phyloP scores from a whole-genome alignment of 306 rosid genomes.

The Echinosophora koreensis region DNA sequence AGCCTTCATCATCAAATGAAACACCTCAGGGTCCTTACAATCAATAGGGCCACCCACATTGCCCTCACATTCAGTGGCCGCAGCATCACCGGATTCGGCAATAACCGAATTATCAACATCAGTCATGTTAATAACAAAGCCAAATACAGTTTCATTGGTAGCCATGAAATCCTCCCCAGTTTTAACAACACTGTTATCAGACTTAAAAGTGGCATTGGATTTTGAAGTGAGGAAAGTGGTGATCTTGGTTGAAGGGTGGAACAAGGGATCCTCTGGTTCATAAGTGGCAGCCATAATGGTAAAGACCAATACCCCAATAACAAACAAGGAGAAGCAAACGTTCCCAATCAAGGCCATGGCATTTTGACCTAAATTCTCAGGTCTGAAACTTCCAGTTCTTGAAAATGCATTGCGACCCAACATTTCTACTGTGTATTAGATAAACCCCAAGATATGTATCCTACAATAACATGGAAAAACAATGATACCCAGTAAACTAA shows the following conservation, averaged over 20 bases:
- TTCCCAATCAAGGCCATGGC: constrained; percentile 89
- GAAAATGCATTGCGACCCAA: constrained; percentile 69
- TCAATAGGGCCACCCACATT: constrained; percentile 68
- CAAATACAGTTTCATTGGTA: constrained; percentile 79
- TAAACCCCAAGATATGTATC: constrained; percentile 37
- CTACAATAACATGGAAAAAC: constrained; percentile 46
- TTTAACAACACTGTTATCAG: constrained; percentile 79
- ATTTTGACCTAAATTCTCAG: constrained; percentile 86
- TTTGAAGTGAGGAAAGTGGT: constrained; percentile 84
- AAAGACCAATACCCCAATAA: constrained; percentile 83
- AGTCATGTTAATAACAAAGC: constrained; percentile 64
- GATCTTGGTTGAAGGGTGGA: constrained; percentile 93
- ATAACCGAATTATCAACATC: constrained; percentile 63
- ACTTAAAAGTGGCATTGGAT: constrained; percentile 95
- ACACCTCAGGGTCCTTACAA: constrained; percentile 91
- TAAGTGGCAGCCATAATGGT: constrained; percentile 96
- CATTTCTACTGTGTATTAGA: constrained; percentile 42
- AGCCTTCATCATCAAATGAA: constrained; percentile 91
- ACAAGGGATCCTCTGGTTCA: constrained; percentile 96
- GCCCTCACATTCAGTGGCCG: constrained; percentile 56
- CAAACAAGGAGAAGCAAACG: constrained; percentile 89
- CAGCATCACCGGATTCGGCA: constrained; percentile 7
- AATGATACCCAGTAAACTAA: constrained; percentile 56
- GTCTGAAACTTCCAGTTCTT: constrained; percentile 76
- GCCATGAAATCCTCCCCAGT: constrained; percentile 99